A percentile compares a stretch with the other conserved stretches of the same genome.
Evolutionary conservation across 148 eudicot genomes (phyloP).

Genomic region (Vaccinium corymbosum): DNA sequence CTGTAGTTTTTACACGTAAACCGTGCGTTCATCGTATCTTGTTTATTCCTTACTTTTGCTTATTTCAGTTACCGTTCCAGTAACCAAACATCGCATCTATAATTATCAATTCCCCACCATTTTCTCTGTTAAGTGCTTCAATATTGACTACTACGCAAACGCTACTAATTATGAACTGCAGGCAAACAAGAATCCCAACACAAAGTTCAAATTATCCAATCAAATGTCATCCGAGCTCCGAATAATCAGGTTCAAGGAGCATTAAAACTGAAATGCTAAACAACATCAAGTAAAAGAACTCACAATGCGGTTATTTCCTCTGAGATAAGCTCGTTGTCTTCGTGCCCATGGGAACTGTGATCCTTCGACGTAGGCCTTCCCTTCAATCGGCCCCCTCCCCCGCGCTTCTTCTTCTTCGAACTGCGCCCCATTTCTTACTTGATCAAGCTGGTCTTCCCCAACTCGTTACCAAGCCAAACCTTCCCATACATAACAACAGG

Average conservation of each 20-base stretch:
- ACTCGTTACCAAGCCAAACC: not conserved
- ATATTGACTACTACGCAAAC: too few relatives aligned
- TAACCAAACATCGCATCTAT: too few relatives aligned
- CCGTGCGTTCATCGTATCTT: too few relatives aligned
- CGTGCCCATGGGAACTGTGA: conserved; percentile 42
- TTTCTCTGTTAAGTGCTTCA: too few relatives aligned
- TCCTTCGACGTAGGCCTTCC: conserved; percentile 62
- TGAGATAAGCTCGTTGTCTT: conserved; percentile 48
- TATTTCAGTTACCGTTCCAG: too few relatives aligned
- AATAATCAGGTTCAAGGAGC: not conserved
- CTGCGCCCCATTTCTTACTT: conserved; percentile 54
- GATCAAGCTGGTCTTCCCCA: not conserved
- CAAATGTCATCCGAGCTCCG: not conserved
- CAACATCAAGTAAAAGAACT: conserved; percentile 19
- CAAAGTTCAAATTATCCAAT: not conserved
- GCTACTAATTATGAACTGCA: not conserved
- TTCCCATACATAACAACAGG: not conserved
- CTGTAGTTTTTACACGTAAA: too few relatives aligned
- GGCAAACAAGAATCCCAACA: not conserved
- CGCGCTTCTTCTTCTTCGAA: conserved; percentile 84
- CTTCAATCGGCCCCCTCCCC: conserved; percentile 40
- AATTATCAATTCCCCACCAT: too few relatives aligned
- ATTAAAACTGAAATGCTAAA: not conserved
- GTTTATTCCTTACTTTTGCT: too few relatives aligned
- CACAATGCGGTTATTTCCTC: conserved; percentile 93